A percentile compares a stretch with the other conserved stretches of the same genome.
These are phyloP conservation scores for Phytophthora aleatoria DNA, from an alignment of 352 stramenopile species.

Conservation along the genomic window DNA sequence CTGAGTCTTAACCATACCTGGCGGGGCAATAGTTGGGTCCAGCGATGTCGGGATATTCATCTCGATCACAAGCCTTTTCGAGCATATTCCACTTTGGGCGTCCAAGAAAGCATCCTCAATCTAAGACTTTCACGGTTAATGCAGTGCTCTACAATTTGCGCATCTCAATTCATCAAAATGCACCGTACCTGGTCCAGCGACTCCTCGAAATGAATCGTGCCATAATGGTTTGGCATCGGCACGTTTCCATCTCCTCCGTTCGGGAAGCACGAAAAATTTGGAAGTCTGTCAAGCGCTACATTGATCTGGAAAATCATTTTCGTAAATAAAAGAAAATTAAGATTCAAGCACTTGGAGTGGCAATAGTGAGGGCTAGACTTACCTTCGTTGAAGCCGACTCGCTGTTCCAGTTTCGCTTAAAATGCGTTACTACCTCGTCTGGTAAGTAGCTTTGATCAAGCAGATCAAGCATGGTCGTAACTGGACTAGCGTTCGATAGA, in stretches of 20 bases:
- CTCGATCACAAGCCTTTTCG: conserved; percentile 86
- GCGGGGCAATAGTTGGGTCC: conserved; percentile 75
- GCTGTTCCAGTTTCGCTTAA: conserved; percentile 81
- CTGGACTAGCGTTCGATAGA: conserved; percentile 83
- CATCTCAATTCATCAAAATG: neutral
- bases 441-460: conserved; percentile 61
- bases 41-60: conserved; percentile 92
- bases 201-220: conserved; percentile 92
- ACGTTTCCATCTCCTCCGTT: conserved; percentile 60
- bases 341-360: neutral
- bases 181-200: conserved; percentile 56
- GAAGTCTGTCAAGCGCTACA: conserved; percentile 79
- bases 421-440: conserved; percentile 66
- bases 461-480: conserved; percentile 86
- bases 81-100: conserved; percentile 67
- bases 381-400: conserved; percentile 84
- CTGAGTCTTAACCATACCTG: conserved; percentile 34
- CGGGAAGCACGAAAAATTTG: conserved; percentile 85
- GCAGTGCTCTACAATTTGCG: neutral
- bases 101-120: conserved; percentile 91
- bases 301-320: conserved; percentile 77
- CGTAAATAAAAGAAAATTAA: neutral
- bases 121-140: conserved; percentile 32
- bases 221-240: conserved; percentile 81
- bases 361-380: conserved; percentile 1